Evolutionary conservation across 2,329 filamentous ascomycete genomes (phyloP).

Genomic region (Tetracladium maxilliforme): DNA sequence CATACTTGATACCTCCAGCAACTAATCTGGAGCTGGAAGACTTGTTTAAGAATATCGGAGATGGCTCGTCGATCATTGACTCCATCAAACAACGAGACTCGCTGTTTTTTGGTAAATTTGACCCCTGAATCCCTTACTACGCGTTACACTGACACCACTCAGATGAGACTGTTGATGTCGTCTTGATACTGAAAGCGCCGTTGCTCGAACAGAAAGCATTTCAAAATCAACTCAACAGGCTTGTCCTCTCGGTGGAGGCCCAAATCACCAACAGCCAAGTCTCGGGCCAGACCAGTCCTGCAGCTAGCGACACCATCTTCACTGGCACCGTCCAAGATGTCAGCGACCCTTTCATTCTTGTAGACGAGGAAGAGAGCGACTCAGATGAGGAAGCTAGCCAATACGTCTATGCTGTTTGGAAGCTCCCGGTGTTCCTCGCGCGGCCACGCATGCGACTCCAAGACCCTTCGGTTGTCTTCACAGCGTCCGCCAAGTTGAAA

Average conservation of each 20-base stretch:
- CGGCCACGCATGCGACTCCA: conserved; percentile 51
- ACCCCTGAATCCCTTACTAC: conserved; percentile 24
- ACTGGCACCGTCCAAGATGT: conserved; percentile 33
- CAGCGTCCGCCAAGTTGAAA: conserved; percentile 44
- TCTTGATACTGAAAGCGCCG: conserved; percentile 53
- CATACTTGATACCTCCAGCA: conserved; percentile 29
- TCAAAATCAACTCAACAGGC: conserved; percentile 40
- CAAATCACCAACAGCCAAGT: conserved; percentile 44
- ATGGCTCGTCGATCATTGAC: conserved; percentile 29
- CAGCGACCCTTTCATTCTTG: conserved; percentile 32
- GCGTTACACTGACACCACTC: conserved; percentile 30
- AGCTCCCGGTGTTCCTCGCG: conserved; percentile 38
- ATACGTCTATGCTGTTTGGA: conserved; percentile 49
- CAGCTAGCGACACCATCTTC: conserved; percentile 44
- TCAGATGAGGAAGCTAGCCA: conserved; percentile 16
- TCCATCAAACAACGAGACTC: conserved; percentile 46
- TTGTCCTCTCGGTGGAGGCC: conserved; percentile 53
- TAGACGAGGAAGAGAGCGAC: conserved; percentile 22
- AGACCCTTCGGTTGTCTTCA: conserved; percentile 50
- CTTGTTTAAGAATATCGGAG: conserved; percentile 26
- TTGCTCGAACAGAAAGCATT: conserved; percentile 40
- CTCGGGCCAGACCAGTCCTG: conserved; percentile 25
- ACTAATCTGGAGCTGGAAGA: conserved; percentile 40
- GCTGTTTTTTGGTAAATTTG: conserved; percentile 55
- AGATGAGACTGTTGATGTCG: conserved; percentile 63